Evolutionary conservation across 306 rosid genomes (phyloP).

Genomic region (Fragaria iinumae): DNA sequence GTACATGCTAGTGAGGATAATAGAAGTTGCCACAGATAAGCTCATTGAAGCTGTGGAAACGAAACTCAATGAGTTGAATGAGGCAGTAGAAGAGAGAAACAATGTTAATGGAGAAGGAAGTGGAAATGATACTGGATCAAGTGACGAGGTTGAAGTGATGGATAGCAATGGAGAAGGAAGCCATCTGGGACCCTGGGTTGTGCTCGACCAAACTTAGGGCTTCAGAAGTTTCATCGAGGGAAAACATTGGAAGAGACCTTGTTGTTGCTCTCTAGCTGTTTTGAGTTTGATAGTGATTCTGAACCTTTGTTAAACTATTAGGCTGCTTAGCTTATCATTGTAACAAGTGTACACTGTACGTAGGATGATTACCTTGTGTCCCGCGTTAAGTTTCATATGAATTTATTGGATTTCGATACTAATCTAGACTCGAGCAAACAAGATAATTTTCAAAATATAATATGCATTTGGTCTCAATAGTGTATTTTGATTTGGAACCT

Average conservation of each 20-base stretch:
- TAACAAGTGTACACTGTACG: too few relatives aligned
- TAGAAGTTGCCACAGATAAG: conserved; percentile 7
- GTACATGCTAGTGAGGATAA: not conserved
- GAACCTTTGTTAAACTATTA: not conserved
- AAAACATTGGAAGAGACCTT: not conserved
- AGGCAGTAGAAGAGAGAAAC: conserved; percentile 1
- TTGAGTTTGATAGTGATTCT: not conserved
- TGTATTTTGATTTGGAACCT: not conserved
- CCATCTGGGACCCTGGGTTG: not conserved
- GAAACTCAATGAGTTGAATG: not conserved
- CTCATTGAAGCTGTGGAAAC: conserved; percentile 4
- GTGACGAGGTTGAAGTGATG: conserved; percentile 2
- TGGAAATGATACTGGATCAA: not conserved
- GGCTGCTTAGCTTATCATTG: not conserved
- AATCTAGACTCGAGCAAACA: too few relatives aligned
- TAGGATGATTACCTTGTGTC: too few relatives aligned
- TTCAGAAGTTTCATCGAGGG: not conserved
- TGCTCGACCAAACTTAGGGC: not conserved
- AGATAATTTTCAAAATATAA: not conserved
- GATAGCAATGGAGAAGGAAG: not conserved
- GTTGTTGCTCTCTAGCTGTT: not conserved
- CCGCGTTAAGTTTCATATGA: too few relatives aligned
- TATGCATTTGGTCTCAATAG: not conserved
- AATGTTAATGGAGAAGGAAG: not conserved
- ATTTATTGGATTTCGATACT: too few relatives aligned